Conservation (phyloP, 2,329 filamentous ascomycete genomes). For the Claviceps fusiformis region DNA sequence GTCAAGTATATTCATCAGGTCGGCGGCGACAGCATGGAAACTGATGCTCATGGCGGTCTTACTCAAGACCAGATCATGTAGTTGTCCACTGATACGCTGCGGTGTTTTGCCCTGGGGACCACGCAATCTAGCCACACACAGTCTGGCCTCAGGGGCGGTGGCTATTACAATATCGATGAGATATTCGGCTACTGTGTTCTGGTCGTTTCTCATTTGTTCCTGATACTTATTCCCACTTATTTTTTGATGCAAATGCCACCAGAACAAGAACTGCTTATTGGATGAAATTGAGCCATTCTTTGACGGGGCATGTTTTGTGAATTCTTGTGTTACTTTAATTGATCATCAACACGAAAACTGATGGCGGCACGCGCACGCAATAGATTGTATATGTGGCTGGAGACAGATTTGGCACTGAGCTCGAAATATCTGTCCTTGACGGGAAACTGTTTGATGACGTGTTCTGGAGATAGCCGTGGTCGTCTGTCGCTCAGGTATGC, state of each 20-base stretch:
- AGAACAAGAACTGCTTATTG: neutral
- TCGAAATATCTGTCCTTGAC: no score
- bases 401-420: no score
- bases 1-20: constrained; percentile 78
- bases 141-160: neutral
- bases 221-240: constrained; percentile 23
- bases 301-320: neutral
- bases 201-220: constrained; percentile 15
- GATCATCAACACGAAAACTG: neutral
- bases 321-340: neutral
- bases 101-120: neutral
- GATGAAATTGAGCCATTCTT: neutral
- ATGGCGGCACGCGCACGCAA: neutral
- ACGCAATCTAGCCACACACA: neutral
- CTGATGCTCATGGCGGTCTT: constrained; percentile 57
- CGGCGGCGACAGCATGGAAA: constrained; percentile 66
- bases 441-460: neutral
- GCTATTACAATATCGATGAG: neutral
- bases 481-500: neutral
- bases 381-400: neutral
- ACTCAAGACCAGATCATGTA: constrained; percentile 99
- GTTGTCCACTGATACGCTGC: neutral
- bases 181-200: neutral
- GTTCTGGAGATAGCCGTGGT: neutral
- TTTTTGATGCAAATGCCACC: neutral